These are phyloP conservation scores for Naganishia onofrii DNA, from an alignment of 768 basidiomycete genomes.

Conservation along the genomic window DNA sequence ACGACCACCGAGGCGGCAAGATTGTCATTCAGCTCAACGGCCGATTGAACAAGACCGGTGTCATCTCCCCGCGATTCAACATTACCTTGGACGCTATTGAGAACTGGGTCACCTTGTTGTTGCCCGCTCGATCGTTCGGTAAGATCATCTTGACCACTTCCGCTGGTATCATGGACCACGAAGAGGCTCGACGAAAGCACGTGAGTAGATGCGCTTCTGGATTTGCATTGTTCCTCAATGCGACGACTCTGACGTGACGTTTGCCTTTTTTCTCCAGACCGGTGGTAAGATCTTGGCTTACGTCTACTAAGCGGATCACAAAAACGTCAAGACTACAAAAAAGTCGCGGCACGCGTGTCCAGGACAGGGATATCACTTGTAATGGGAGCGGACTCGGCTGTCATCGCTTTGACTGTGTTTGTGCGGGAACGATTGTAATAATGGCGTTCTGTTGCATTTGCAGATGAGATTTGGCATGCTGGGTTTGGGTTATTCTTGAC, in stretches of 20 bases:
- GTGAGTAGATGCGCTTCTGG: conserved; percentile 53
- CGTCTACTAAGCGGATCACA: conserved; percentile 67
- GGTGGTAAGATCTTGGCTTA: conserved; percentile 93
- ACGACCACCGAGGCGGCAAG: conserved; percentile 97
- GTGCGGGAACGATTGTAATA: background rate
- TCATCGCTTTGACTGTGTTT: background rate
- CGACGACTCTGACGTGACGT: background rate
- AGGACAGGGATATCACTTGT: conserved; percentile 25
- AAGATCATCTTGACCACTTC: conserved; percentile 96
- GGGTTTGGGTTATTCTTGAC: conserved; percentile 12
- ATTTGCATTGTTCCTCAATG: background rate
- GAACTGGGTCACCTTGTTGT: conserved; percentile 90
- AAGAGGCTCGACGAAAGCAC: conserved; percentile 97
- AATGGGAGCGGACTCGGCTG: conserved; percentile 16
- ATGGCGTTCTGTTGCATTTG: background rate
- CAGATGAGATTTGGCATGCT: conserved; percentile 18
- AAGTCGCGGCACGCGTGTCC: conserved; percentile 8
- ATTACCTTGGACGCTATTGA: conserved; percentile 77
- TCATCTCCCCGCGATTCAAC: conserved; percentile 99
- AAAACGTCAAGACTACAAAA: background rate
- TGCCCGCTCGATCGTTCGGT: conserved; percentile 94
- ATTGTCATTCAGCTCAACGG: conserved; percentile 98
- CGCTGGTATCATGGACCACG: conserved; percentile 96
- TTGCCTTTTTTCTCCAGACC: conserved; percentile 28
- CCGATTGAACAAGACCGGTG: conserved; percentile 97